A percentile compares a stretch with the other conserved stretches of the same genome.
These are phyloP conservation scores for Fusarium nygamai DNA, from an alignment of 2,329 filamentous ascomycete species.

Conservation along the genomic window DNA sequence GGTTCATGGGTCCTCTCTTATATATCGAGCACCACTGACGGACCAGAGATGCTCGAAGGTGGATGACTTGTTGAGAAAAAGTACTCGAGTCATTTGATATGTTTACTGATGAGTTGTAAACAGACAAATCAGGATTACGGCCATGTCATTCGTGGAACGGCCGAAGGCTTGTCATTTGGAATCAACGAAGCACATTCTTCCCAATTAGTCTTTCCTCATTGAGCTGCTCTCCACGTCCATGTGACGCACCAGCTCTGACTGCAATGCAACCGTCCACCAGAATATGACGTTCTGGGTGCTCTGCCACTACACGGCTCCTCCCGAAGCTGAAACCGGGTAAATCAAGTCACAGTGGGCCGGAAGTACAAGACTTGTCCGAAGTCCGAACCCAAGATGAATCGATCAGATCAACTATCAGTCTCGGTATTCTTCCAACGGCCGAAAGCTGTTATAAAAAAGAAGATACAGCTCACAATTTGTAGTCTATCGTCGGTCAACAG, in stretches of 20 bases:
- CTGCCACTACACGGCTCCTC: accelerated
- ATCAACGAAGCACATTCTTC: neutral
- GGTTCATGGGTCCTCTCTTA: no score
- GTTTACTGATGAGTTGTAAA: accelerated
- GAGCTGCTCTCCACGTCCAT: neutral
- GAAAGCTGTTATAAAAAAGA: accelerated
- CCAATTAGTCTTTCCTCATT: accelerated
- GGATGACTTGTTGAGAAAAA: neutral
- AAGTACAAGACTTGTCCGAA: neutral
- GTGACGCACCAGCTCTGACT: neutral
- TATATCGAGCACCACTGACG: no score
- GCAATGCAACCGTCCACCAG: neutral
- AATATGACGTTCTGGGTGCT: accelerated
- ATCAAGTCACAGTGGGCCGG: neutral
- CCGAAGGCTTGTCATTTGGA: neutral
- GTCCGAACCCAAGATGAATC: neutral
- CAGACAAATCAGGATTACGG: accelerated
- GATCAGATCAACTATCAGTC: accelerated
- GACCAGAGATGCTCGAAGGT: no score
- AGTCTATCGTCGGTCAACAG: accelerated
- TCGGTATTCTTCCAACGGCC: neutral
- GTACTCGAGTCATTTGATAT: neutral
- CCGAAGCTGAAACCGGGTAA: neutral
- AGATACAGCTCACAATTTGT: accelerated
- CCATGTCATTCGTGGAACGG: accelerated